Evolutionary conservation across 805 yeast genomes (phyloP), one percentile per base, ranked within the genome.

Genomic region (Metschnikowia continentalis): DNA sequence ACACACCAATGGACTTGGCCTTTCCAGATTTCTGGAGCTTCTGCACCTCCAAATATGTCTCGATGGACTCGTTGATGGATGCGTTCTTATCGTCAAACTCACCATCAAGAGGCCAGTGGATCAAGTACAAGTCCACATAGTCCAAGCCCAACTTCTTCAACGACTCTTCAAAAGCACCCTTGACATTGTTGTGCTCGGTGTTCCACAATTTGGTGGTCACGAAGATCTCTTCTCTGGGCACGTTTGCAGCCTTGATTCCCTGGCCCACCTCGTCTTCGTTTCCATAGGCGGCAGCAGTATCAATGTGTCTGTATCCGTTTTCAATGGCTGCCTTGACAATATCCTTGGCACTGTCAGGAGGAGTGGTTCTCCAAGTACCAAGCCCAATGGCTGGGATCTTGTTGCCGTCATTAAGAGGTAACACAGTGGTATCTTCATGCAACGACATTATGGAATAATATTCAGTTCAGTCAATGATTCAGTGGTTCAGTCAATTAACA

Each of bases 161-260:
- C 6, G 91, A 84, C 46, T 68, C 71, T 13, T 81, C 77, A 35
- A 88, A 68, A 10, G 85, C 86, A n/a, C 62, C 70, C 33, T 62
- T 78, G 10, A 83, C 83, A 52, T 75, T 66, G 54, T 74, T 66
- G 70, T 82, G 83, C 57, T 76, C 75, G n/a, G 81, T 70, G 54
- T 76, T 72, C 85, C 86, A 81, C 54, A 87, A 71, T 63, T 87
- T 87, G 52, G 92, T 86, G 60, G 90, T 85, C 56, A 87, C 70
- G 58, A 83, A 87, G 32, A 87, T 61, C 49, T 85, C 83, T 23
- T 76, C 78, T 65, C 94, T 77, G 50, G 83, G 82, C 2, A 56
- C 51, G 15, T 47, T 49, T 5, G 55, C 49, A 11, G 55, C 59
- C 11, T 39, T 42, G 46, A 57, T 55, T 6, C 57, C 59, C 22